Base-by-base conservation (phyloP, 2,329 filamentous ascomycete genomes). In the Bipolaris gigantea region DNA sequence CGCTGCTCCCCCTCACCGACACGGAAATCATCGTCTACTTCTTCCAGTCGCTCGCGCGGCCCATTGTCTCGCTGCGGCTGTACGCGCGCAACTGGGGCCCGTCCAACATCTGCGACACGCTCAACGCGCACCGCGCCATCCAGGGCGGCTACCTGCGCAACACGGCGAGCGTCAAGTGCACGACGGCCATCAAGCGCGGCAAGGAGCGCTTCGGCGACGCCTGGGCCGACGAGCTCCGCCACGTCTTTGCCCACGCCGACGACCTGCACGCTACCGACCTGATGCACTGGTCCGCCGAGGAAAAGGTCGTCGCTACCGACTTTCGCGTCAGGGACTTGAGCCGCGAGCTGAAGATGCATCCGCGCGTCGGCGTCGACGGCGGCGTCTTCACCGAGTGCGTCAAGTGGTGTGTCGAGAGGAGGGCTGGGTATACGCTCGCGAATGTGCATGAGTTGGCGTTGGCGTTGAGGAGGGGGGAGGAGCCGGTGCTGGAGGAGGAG, bases 1-100 rank as follows among this genome's bases (percentile, higher is more conserved):
- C 70, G 0, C 8, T 50, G 0, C 30, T 73, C 0, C 69, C 69
- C 0, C 51, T 73, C 0, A 73, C 67, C 0, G 67, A 73, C 19
- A 57, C 44, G 0, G 70, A 73, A 21, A 13, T 73, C 0, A 61
- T 72, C 2, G 65, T 72, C 0, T 72, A 66, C 58, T 71, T 72
- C 58, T 73, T 69, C 57, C 67, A 72, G n/a, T 61, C 61, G 0
- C 30, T 69, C 0, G 43, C 50, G 0, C 63, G 63, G 0, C 67
- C 69, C 1, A 51, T 60, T 0, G 65, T 72, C 8, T 53, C 69
- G 0, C 44, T 69, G 0, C 67, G 70, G 0, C 59, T 73, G 0
- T 69, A 69, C 35, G 50, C 61, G 0, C 65, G 66, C 4, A 48
- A 56, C 0, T 69, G 62, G 64, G 67, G 66, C 1, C 70, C 70